A percentile compares a stretch with the other conserved stretches of the same genome.
phyloP scores from a whole-genome alignment of 805 yeast species.

The Nakazawaea wickerhamii region DNA sequence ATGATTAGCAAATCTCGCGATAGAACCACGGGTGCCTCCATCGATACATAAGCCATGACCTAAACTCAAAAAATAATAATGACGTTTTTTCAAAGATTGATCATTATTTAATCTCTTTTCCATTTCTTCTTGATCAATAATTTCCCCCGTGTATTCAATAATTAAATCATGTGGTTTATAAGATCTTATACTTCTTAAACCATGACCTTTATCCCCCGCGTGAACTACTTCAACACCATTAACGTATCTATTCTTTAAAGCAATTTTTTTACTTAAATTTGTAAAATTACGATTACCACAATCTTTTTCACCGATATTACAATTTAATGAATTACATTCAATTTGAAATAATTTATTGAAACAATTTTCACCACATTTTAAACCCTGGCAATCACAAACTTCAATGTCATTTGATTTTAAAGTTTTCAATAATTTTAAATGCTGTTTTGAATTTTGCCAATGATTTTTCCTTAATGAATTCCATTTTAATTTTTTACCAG shows the following conservation, averaged over 20 bases:
- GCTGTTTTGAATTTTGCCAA: slow-evolving; percentile 11
- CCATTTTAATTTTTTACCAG: slow-evolving; percentile 25
- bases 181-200: slow-evolving; percentile 32
- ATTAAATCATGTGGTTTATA: slow-evolving; percentile 35
- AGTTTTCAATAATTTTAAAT: slow-evolving; percentile 3
- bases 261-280: slow-evolving; percentile 16
- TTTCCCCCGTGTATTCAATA: slow-evolving; percentile 46
- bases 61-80: slow-evolving; percentile 37
- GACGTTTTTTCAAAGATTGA: no score
- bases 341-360: slow-evolving; percentile 25
- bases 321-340: slow-evolving; percentile 29
- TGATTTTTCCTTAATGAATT: slow-evolving; percentile 19
- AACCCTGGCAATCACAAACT: slow-evolving; percentile 20
- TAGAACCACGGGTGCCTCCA: slow-evolving; percentile 38
- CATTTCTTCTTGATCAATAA: slow-evolving; percentile 34
- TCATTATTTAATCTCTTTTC: slow-evolving; percentile 27
- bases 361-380: slow-evolving; percentile 29
- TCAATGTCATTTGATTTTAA: slow-evolving; percentile 1
- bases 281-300: slow-evolving; percentile 36
- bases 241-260: slow-evolving; percentile 18
- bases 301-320: slow-evolving; percentile 25
- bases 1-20: slow-evolving; percentile 46
- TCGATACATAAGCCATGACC: slow-evolving; percentile 40
- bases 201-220: slow-evolving; percentile 37
- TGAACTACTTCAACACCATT: slow-evolving; percentile 25